Conservation (phyloP, 192 early-diverging fungal genomes). For the Oehlia diaphana region DNA sequence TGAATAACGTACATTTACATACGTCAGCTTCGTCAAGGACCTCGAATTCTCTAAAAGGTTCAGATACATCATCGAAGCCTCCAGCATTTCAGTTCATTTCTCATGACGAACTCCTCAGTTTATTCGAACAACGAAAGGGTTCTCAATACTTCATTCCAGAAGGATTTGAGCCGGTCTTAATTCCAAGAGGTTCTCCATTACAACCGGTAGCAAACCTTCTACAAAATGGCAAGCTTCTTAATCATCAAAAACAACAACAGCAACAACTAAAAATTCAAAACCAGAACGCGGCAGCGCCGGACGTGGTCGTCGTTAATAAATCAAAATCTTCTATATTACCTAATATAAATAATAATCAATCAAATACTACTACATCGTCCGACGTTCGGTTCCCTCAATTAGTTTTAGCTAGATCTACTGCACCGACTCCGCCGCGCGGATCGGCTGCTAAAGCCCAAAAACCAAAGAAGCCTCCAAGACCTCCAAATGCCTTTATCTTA, state of each 20-base stretch:
- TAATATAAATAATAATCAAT: background rate
- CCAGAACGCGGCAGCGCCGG: background rate
- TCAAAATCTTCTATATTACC: background rate
- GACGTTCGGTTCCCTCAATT: slow-evolving; percentile 27
- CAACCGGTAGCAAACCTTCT: slow-evolving; percentile 20
- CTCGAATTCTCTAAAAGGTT: background rate
- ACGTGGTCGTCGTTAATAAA: background rate
- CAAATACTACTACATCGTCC: background rate
- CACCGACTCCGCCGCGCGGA: slow-evolving; percentile 21
- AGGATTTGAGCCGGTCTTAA: slow-evolving; percentile 27
- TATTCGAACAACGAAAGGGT: slow-evolving; percentile 29
- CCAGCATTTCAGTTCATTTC: slow-evolving; percentile 18
- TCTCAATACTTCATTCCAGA: slow-evolving; percentile 28
- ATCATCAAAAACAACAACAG: background rate
- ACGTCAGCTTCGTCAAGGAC: background rate
- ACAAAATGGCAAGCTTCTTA: slow-evolving; percentile 5
- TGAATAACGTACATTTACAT: background rate
- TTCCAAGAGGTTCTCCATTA: slow-evolving; percentile 15
- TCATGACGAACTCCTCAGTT: slow-evolving; percentile 14
- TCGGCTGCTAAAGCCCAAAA: slow-evolving; percentile 12
- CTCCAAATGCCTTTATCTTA: slow-evolving; percentile 41
- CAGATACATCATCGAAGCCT: background rate
- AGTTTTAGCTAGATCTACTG: slow-evolving; percentile 13
- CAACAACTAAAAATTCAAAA: slow-evolving; percentile 14
- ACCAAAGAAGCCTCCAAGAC: slow-evolving; percentile 39